These are phyloP conservation scores for Catharanthus roseus DNA, from an alignment of 257 asterid genomes.

Conservation along the genomic window DNA sequence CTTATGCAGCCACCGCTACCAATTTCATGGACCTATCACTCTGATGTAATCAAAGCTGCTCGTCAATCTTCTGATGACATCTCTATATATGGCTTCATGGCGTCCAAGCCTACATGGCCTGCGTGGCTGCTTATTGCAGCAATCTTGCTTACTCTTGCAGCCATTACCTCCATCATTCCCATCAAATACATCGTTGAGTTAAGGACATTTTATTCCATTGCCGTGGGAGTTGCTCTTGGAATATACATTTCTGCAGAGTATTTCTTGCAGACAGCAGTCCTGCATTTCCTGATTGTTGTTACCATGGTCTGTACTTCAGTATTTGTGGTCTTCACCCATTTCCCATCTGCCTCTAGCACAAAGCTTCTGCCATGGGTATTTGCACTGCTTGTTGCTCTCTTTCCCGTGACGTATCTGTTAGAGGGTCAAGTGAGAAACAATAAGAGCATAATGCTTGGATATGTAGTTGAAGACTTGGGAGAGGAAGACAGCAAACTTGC, in stretches of 20 bases:
- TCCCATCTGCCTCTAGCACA: constrained; percentile 96
- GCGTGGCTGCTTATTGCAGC: constrained; percentile 93
- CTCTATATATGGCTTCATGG: constrained; percentile 89
- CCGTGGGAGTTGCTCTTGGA: constrained; percentile 86
- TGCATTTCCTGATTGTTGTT: constrained; percentile 77
- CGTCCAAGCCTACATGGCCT: constrained; percentile 91
- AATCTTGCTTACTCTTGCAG: constrained; percentile 84
- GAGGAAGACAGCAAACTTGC: constrained; percentile 82
- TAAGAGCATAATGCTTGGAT: constrained; percentile 50
- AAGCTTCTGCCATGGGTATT: constrained; percentile 91
- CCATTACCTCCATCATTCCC: constrained; percentile 86
- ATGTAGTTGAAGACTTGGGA: constrained; percentile 42
- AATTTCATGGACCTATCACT: constrained; percentile 70
- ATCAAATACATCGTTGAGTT: constrained; percentile 79
- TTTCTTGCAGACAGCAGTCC: constrained; percentile 80
- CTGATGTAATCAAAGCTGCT: constrained; percentile 72
- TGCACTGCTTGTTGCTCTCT: constrained; percentile 94
- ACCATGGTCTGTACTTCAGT: constrained; percentile 88
- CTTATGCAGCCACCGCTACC: constrained; percentile 96
- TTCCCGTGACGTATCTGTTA: constrained; percentile 88
- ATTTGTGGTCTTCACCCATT: constrained; percentile 89
- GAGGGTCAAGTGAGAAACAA: constrained; percentile 90
- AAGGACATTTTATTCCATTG: constrained; percentile 70
- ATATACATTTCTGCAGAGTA: constrained; percentile 86
- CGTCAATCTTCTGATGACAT: constrained; percentile 89